These are phyloP conservation scores for Scutellaria baicalensis DNA, from an alignment of 257 asterid species.

Conservation along the genomic window DNA sequence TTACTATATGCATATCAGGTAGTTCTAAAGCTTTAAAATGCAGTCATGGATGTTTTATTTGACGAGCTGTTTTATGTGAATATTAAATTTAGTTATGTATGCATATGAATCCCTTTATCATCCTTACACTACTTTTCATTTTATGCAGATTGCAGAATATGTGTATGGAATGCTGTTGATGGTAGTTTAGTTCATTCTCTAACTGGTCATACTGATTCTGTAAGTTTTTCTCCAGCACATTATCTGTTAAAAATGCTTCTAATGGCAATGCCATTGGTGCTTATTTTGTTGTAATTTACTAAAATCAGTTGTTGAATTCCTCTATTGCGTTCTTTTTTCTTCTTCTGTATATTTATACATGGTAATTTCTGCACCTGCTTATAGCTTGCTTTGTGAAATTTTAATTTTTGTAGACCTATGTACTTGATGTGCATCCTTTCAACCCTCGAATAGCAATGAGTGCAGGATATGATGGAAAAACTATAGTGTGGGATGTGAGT, in stretches of 20 bases:
- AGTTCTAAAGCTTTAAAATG: background rate
- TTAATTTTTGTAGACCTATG: slow-evolving; percentile 61
- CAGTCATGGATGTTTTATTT: background rate
- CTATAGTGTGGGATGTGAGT: slow-evolving; percentile 98
- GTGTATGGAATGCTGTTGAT: slow-evolving; percentile 99
- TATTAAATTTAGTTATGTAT: slow-evolving; percentile 2
- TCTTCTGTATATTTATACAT: background rate
- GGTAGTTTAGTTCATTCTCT: slow-evolving; percentile 98
- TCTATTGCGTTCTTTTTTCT: background rate
- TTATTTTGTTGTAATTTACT: background rate
- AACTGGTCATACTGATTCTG: slow-evolving; percentile 94
- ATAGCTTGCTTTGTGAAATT: slow-evolving; percentile 2
- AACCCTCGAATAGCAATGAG: slow-evolving; percentile 99
- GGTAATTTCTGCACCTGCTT: background rate
- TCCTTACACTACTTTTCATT: slow-evolving; percentile 3
- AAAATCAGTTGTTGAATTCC: background rate
- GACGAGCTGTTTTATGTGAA: slow-evolving; percentile 10
- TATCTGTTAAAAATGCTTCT: slow-evolving; percentile 2
- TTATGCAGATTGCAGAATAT: slow-evolving; percentile 90
- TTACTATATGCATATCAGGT: background rate
- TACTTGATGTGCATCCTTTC: slow-evolving; percentile 93
- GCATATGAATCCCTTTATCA: background rate
- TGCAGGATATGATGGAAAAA: slow-evolving; percentile 99
- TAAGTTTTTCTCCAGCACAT: slow-evolving; percentile 29
- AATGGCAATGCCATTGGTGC: background rate